These are phyloP conservation scores for Ophidiomyces ophidiicola DNA, from an alignment of 2,329 filamentous ascomycete genomes.

Conservation along the genomic window DNA sequence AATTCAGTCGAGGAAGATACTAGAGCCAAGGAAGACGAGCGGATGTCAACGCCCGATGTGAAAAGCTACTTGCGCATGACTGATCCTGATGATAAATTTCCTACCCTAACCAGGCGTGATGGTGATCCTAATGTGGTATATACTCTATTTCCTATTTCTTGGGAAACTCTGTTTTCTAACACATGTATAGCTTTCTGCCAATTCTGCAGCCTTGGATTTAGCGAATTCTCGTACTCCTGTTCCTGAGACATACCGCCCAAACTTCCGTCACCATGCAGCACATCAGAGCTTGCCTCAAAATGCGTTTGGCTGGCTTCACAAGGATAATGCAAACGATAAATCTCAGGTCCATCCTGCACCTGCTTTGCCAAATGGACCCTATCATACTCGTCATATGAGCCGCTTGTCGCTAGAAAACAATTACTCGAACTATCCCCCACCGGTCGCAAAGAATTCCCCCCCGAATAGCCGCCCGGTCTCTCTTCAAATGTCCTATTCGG, in stretches of 20 bases:
- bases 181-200: conserved; percentile 55
- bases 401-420: conserved; percentile 36
- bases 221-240: conserved; percentile 57
- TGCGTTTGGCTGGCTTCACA: conserved; percentile 32
- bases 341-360: conserved; percentile 18
- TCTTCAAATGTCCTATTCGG: conserved; percentile 76
- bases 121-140: conserved; percentile 45
- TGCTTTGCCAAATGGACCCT: conserved; percentile 8
- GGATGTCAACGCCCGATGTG: conserved; percentile 50
- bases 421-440: conserved; percentile 6
- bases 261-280: conserved; percentile 56
- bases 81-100: conserved; percentile 71
- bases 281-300: conserved; percentile 50
- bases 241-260: conserved; percentile 53
- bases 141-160: conserved; percentile 10
- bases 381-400: conserved; percentile 26
- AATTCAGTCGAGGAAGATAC: conserved; percentile 83
- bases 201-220: conserved; percentile 69
- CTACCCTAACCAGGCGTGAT: conserved; percentile 47
- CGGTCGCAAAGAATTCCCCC: conserved; percentile 14
- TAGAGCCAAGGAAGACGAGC: conserved; percentile 35
- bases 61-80: conserved; percentile 60
- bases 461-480: conserved; percentile 30
- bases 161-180: not conserved
- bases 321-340: conserved; percentile 25